A percentile compares a stretch with the other conserved stretches of the same genome.
These are phyloP conservation scores for Solanum corneliomulleri DNA, from an alignment of 257 asterid genomes.

Conservation along the genomic window DNA sequence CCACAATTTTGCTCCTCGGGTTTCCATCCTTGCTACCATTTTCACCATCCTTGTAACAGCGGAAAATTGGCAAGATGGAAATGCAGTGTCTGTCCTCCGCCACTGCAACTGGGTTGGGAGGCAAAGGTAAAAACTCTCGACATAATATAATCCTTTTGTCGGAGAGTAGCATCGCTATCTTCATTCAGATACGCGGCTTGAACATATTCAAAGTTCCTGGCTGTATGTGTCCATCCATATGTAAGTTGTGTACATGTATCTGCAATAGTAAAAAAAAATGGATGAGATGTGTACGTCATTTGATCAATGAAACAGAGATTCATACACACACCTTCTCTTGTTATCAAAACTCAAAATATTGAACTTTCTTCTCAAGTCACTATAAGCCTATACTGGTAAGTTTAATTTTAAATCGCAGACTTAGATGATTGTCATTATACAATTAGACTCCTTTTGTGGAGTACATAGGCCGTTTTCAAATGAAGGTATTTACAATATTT, in stretches of 20 bases:
- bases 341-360: not conserved
- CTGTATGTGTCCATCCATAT: conserved; percentile 1
- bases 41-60: not conserved
- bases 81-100: not conserved
- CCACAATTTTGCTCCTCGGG: conserved; percentile 20
- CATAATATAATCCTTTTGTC: not conserved
- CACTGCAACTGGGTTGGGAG: not conserved
- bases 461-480: not conserved
- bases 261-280: not conserved
- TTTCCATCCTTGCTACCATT: conserved; percentile 7
- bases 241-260: conserved; percentile 7
- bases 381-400: not conserved
- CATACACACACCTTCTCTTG: not conserved
- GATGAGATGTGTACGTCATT: conserved; percentile 2
- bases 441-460: not conserved
- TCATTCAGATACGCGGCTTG: not conserved
- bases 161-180: not conserved
- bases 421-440: not conserved
- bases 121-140: not conserved
- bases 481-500: not conserved
- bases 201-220: not conserved
- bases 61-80: not conserved
- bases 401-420: accelerated
- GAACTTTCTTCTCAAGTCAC: not conserved
- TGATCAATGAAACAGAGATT: not conserved